phyloP scores from a whole-genome alignment of 805 yeast species.

The Saccharomycopsis oosterbeekiorum region DNA sequence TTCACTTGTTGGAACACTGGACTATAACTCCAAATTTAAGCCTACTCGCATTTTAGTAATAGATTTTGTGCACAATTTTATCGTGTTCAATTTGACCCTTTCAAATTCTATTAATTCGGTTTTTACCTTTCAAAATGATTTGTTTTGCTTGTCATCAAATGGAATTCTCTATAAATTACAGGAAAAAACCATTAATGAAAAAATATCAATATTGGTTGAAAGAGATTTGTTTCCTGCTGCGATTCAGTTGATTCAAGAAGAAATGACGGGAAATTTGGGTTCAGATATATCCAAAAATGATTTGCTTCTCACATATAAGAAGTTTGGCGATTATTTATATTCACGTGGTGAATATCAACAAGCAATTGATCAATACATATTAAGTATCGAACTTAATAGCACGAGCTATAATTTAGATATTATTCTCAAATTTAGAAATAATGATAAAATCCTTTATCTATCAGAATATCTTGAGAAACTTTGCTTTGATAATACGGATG shows the following conservation, averaged over 20 bases:
- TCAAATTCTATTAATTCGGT: slow-evolving; percentile 53
- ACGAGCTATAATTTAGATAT: slow-evolving; percentile 25
- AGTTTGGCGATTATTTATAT: slow-evolving; percentile 67
- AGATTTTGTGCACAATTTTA: slow-evolving; percentile 59
- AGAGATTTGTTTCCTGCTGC: slow-evolving; percentile 69
- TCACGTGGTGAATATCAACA: slow-evolving; percentile 53
- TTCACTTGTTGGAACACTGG: slow-evolving; percentile 18
- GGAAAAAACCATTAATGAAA: slow-evolving; percentile 58
- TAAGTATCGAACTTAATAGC: slow-evolving; percentile 31
- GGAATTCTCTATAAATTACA: slow-evolving; percentile 62
- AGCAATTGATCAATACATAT: slow-evolving; percentile 68
- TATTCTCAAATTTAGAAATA: slow-evolving; percentile 45
- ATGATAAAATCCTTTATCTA: slow-evolving; percentile 39
- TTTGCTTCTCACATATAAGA: slow-evolving; percentile 36
- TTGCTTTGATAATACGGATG: slow-evolving; percentile 6
- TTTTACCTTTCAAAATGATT: slow-evolving; percentile 37
- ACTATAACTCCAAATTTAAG: slow-evolving; percentile 2
- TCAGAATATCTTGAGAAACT: slow-evolving; percentile 32
- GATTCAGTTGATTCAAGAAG: slow-evolving; percentile 46
- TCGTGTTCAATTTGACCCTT: slow-evolving; percentile 62
- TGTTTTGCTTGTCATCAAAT: slow-evolving; percentile 59
- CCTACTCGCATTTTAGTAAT: slow-evolving; percentile 35
- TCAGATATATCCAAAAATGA: slow-evolving; percentile 22
- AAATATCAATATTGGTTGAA: slow-evolving; percentile 56
- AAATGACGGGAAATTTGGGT: slow-evolving; percentile 18